Evolutionary conservation across 805 yeast genomes (phyloP).

Genomic region (Candida adriatica): DNA sequence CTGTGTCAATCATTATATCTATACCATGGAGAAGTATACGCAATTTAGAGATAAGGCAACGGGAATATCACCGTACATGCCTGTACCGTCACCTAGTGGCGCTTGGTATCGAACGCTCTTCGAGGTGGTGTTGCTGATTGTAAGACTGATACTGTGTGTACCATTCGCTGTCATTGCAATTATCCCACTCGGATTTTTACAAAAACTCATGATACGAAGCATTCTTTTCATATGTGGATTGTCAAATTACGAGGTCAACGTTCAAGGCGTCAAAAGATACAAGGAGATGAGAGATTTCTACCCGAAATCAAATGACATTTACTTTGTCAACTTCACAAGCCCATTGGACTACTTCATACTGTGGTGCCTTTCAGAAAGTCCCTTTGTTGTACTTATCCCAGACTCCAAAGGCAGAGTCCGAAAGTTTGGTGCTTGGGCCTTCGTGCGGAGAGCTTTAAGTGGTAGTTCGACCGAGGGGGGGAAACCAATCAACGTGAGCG

Average conservation of each 20-base stretch:
- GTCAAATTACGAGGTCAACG: conserved; percentile 10
- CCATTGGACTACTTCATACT: conserved; percentile 40
- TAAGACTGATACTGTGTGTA: background rate
- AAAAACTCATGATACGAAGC: background rate
- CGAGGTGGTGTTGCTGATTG: background rate
- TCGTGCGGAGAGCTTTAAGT: conserved; percentile 20
- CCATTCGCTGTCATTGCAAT: conserved; percentile 1
- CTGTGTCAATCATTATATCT: too few species aligned
- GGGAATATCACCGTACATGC: conserved; percentile 88
- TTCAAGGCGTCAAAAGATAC: conserved; percentile 18
- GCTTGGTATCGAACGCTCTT: conserved; percentile 2
- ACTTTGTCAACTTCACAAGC: conserved; percentile 41
- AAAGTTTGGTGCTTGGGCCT: conserved; percentile 23
- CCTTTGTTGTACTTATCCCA: conserved; percentile 30
- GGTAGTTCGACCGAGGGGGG: conserved; percentile 11
- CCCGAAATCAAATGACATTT: conserved; percentile 34
- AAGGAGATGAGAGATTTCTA: conserved; percentile 15
- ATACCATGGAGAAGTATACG: conserved; percentile 87
- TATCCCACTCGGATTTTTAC: background rate
- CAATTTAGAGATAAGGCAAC: conserved; percentile 86
- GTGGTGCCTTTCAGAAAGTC: conserved; percentile 22
- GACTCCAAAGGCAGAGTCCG: conserved; percentile 25
- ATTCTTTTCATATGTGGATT: conserved; percentile 14
- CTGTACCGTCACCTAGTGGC: conserved; percentile 23
- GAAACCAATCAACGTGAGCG: conserved; percentile 1